Conservation (phyloP, 2,329 filamentous ascomycete species). For the Epichloe bromicola region DNA sequence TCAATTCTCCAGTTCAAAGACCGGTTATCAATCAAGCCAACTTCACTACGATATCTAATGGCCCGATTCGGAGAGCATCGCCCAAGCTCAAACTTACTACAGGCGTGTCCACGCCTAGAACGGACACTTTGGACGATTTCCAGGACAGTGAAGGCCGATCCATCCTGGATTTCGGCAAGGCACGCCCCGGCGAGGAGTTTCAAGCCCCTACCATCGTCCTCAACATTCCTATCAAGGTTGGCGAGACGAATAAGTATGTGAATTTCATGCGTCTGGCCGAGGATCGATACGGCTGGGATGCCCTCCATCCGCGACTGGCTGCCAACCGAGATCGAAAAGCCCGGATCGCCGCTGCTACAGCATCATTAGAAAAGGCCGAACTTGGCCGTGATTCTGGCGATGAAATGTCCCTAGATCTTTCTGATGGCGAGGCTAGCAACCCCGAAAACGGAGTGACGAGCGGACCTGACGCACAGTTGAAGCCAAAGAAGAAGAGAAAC, state of each 20-base stretch:
- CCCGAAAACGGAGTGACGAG: constrained; percentile 63
- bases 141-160: constrained; percentile 35
- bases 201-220: constrained; percentile 68
- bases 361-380: constrained; percentile 65
- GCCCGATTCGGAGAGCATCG: constrained; percentile 31
- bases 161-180: constrained; percentile 49
- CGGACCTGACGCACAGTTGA: constrained; percentile 47
- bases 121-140: constrained; percentile 35
- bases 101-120: constrained; percentile 33
- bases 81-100: constrained; percentile 33
- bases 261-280: constrained; percentile 93
- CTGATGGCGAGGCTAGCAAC: constrained; percentile 67
- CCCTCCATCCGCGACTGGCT: constrained; percentile 79
- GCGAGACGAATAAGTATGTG: constrained; percentile 78
- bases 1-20: constrained; percentile 13
- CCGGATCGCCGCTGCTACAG: constrained; percentile 78
- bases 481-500: constrained; percentile 67
- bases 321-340: constrained; percentile 79
- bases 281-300: constrained; percentile 88
- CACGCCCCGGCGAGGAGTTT: constrained; percentile 43
- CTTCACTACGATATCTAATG: constrained; percentile 27
- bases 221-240: constrained; percentile 59
- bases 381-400: constrained; percentile 58
- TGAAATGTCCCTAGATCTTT: constrained; percentile 72
- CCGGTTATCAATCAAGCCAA: constrained; percentile 26